phyloP scores from a whole-genome alignment of 139 green algal species.

The Chlorella sp. region DNA sequence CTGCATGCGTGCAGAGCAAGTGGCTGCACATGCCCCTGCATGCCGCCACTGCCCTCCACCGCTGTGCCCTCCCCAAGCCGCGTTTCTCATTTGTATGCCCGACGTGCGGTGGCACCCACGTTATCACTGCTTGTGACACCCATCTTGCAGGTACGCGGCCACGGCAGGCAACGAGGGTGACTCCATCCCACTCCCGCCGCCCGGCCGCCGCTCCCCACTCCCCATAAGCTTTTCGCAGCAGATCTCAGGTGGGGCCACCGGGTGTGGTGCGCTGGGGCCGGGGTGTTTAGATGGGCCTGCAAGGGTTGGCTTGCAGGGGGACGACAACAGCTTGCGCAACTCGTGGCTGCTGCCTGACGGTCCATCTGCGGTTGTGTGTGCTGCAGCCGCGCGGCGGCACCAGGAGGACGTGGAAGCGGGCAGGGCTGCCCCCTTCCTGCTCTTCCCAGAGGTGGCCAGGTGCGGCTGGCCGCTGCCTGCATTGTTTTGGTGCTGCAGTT shows the following conservation, averaged over 20 bases:
- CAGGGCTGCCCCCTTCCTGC: background rate
- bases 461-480: background rate
- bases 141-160: slow-evolving; percentile 13
- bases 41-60: too few relatives aligned
- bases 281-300: too few relatives aligned
- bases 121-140: background rate
- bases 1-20: background rate
- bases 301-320: too few relatives aligned
- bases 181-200: background rate
- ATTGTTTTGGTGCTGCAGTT: too few relatives aligned
- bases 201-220: slow-evolving; percentile 9
- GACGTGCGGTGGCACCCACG: background rate
- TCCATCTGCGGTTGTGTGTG: background rate
- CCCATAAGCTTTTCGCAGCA: slow-evolving; percentile 4
- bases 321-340: too few relatives aligned
- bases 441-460: slow-evolving; percentile 18
- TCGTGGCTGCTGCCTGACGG: too few relatives aligned
- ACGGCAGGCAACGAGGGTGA: slow-evolving; percentile 25
- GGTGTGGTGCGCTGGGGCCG: too few relatives aligned
- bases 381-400: background rate
- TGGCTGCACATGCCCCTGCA: too few relatives aligned
- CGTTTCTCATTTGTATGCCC: background rate
- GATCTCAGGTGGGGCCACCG: background rate
- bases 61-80: too few relatives aligned
- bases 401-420: slow-evolving; percentile 21